Evolutionary conservation across 2,329 filamentous ascomycete genomes (phyloP), one percentile per base, ranked within the genome.

Genomic region (Pyrenochaeta sp.): DNA sequence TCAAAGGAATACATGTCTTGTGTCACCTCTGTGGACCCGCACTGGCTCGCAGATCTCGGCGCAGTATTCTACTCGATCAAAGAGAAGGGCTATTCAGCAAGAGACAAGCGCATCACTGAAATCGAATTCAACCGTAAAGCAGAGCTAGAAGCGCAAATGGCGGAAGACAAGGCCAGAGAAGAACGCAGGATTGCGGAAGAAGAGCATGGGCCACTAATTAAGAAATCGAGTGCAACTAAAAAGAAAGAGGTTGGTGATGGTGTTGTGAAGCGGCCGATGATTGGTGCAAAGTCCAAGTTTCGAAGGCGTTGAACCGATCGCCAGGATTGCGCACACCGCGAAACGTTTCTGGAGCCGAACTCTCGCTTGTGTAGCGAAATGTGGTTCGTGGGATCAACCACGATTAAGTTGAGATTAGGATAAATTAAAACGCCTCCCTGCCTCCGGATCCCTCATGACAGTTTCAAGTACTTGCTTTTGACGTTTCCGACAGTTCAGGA

Each of bases 1-100:
- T 91, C 89, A 51, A 97, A 97, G 73, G 95, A 98, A 74, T 99
- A 98, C 80, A 97, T 99, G 87, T 96, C 91, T 2, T 97, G 92
- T 4, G 95, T 99, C 9, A 99, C 95, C 4, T 87, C 92, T 1
- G 95, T 99, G 1, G 95, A 99, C 74, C 94, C 95, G 46, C 92
- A 96, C 73, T 99, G 95, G 95, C 85, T 99, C 35, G 95, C 95
- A 6, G 95, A 99, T 73, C 82, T 99, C 5, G 95, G 96, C 30
- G 95, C 93, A 1, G 95, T 99, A 0, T 99, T 99, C 76, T 99
- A 98, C 77, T 95, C 90, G 1, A 85, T 99, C 71, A 97, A 97
- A 78, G 94, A 98, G 78, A 99, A 99, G 77, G 95, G 94, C 1
- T 99, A 96, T 73, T 96, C 91, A 12, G 87, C 89, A 11, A 84